Evolutionary conservation across 1,284 basidiomycete species (phyloP).

Genomic region (Rugosomyces carneus): DNA sequence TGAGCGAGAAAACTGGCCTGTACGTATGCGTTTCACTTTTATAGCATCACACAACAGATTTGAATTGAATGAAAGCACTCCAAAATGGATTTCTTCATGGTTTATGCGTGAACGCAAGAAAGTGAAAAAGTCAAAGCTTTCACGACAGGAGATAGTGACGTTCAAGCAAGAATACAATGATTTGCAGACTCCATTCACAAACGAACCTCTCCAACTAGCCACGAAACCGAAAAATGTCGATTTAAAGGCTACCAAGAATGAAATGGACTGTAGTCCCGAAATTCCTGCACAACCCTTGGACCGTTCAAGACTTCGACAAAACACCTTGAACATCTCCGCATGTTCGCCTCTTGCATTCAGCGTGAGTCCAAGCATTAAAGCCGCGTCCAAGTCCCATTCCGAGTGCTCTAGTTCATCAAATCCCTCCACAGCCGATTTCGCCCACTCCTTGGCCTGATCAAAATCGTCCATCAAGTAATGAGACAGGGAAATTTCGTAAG

Average conservation of each 20-base stretch:
- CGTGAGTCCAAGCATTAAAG: neutral
- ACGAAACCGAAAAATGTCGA: too few relatives aligned
- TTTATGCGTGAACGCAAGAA: slow-evolving; percentile 18
- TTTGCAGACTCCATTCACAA: neutral
- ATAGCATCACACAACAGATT: slow-evolving; percentile 3
- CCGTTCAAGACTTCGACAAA: neutral
- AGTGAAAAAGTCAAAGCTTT: neutral
- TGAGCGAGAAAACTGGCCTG: slow-evolving; percentile 16
- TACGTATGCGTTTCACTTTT: slow-evolving; percentile 14
- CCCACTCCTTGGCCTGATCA: slow-evolving; percentile 1
- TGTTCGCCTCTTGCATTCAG: slow-evolving; percentile 1
- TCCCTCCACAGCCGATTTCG: neutral
- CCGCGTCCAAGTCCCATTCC: neutral
- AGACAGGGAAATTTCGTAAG: neutral
- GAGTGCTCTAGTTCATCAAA: neutral
- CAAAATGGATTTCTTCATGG: slow-evolving; percentile 20
- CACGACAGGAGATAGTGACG: slow-evolving; percentile 11
- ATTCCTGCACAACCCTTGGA: too few relatives aligned
- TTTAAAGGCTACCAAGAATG: too few relatives aligned
- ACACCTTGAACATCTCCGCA: neutral
- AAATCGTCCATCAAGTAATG: slow-evolving; percentile 1
- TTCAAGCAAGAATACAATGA: slow-evolving; percentile 17
- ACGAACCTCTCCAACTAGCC: too few relatives aligned
- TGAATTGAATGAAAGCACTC: slow-evolving; percentile 14
- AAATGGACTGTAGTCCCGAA: too few relatives aligned